Evolutionary conservation across 2,329 filamentous ascomycete genomes (phyloP).

Genomic region (Epichloe aotearoae): DNA sequence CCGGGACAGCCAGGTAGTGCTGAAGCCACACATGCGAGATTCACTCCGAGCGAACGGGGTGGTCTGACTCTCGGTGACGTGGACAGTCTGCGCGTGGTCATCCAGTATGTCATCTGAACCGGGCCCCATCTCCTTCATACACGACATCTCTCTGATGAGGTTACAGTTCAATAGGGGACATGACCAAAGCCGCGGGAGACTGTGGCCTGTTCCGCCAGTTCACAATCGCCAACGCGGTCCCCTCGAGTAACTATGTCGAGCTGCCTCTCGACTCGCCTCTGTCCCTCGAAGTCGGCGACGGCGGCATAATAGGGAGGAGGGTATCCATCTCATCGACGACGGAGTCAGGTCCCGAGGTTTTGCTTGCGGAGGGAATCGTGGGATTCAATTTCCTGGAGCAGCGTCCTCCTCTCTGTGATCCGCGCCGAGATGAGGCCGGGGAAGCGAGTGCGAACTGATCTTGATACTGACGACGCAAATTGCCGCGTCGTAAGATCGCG

Average conservation of each 20-base stretch:
- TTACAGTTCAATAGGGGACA: conserved; percentile 27
- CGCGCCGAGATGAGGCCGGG: not conserved
- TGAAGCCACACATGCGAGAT: conserved; percentile 29
- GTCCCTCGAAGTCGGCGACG: conserved; percentile 29
- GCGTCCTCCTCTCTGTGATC: not conserved
- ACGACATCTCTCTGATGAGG: not conserved
- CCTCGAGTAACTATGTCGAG: conserved; percentile 16
- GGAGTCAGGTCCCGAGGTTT: conserved; percentile 12
- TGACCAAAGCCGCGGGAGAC: conserved; percentile 25
- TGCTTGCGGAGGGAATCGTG: conserved; percentile 36
- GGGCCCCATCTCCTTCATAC: not conserved
- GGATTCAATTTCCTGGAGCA: conserved; percentile 29
- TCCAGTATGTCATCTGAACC: conserved; percentile 26
- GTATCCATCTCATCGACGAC: conserved; percentile 26
- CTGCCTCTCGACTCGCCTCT: conserved; percentile 24
- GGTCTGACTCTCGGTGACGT: conserved; percentile 6
- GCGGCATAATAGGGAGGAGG: conserved; percentile 35
- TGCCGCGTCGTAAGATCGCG: no score
- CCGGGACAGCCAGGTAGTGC: conserved; percentile 23
- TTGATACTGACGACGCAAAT: no score
- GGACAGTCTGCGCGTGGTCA: conserved; percentile 23
- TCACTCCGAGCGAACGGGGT: conserved; percentile 19
- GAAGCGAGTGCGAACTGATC: not conserved
- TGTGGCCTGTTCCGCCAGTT: conserved; percentile 31
- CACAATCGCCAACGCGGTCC: conserved; percentile 12